Conservation (phyloP, 805 yeast genomes). For the Grigorovia transvaalensis region DNA sequence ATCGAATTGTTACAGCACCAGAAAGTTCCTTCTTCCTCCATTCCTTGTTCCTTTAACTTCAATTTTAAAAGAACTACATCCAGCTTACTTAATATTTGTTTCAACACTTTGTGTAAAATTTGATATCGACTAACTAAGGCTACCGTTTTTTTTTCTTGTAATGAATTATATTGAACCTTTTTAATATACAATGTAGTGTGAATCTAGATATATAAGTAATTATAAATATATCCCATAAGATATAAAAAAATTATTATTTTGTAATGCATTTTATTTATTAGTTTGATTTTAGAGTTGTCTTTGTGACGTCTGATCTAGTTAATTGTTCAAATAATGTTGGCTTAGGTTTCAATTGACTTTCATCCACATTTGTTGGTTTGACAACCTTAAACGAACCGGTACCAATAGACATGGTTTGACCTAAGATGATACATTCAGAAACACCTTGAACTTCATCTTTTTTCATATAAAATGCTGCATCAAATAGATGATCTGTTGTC, state of each 20-base stretch:
- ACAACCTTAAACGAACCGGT: conserved; percentile 92
- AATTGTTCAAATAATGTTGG: conserved; percentile 35
- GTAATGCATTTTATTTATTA: neutral
- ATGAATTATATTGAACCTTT: neutral
- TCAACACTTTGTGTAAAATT: no score
- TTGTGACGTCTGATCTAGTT: conserved; percentile 22
- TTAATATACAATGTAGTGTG: conserved; percentile 1
- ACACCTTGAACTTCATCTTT: conserved; percentile 94
- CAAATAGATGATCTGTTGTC: conserved; percentile 96
- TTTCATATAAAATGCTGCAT: conserved; percentile 97
- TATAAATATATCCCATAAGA: neutral
- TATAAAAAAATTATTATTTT: neutral
- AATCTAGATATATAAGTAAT: neutral
- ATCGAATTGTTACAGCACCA: no score
- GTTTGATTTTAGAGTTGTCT: conserved; percentile 1
- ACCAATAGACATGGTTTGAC: conserved; percentile 96
- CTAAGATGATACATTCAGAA: conserved; percentile 91
- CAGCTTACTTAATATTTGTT: no score
- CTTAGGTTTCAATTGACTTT: conserved; percentile 35
- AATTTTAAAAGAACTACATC: no score
- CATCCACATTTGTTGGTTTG: conserved; percentile 40
- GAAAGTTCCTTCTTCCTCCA: no score
- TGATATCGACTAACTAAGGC: no score
- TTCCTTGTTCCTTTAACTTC: no score
- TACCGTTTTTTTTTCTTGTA: no score